Base-by-base conservation (phyloP, 2,329 filamentous ascomycete species). In the Myriosclerotinia scirpicola region DNA sequence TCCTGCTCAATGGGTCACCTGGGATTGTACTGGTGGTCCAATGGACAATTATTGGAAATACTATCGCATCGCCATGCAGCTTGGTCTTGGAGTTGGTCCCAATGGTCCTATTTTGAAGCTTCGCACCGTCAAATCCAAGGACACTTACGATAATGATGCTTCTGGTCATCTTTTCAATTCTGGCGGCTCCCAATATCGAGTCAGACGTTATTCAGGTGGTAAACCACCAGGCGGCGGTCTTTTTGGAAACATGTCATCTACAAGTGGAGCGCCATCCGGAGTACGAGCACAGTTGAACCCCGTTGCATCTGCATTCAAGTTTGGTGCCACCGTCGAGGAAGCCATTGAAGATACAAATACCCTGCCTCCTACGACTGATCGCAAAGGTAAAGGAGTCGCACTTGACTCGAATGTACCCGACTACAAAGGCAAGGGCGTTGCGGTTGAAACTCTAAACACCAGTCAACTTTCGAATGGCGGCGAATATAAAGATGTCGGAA, bases 181-280 rank as follows among this genome's bases (percentile, higher is more conserved):
- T 22, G 17, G 20, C 14, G 7, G n/a, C 36, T 40, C 36, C 30
- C 36, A 50, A 44, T 42, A 60, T 34, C 46, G 54, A 44, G 38
- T 22, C 54, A 61, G 64, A 65, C 42, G 44, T 44, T 42, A 44
- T 20, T 52, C 34, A 3, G 52, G 55, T 15, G 64, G 55, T 12
- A 65, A 53, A 26, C 60, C 60, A 54, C 60, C 60, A 63, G 60
- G 58, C n/a, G 58, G 58, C n/a, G 60, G 50, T 42, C n/a, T 63
- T 8, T 63, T 54, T n/a, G 48, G 11, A 42, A 54, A 42, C 11
- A 30, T 40, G 34, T 3, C 44, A 58, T n/a, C 17, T 58, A 20
- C 55, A 26, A 50, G 12, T 50, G 42, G 53, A 11, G 17, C 54
- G n/a, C 9, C 20, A 9, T n/a, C 40, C n/a, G n/a, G 20, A 20